Conservation (phyloP, 371 early-diverging fungal species). For the Parasitella parasitica region DNA sequence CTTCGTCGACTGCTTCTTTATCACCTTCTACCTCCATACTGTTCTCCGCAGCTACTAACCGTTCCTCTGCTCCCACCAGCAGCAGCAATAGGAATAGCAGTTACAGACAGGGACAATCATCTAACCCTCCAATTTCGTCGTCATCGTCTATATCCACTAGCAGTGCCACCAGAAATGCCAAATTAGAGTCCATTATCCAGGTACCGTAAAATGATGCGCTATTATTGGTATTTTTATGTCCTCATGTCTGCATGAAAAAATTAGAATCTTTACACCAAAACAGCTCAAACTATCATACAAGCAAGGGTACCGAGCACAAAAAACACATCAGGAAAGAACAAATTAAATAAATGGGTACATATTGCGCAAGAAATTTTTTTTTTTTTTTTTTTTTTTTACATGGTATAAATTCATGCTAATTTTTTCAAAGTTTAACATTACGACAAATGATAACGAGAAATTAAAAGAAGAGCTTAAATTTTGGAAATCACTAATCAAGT, state of each 20-base stretch:
- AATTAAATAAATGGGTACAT: conserved; percentile 22
- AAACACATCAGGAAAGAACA: conserved; percentile 3
- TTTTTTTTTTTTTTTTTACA: no score
- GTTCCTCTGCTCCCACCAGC: background rate
- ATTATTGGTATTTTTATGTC: no score
- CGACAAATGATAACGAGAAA: conserved; percentile 67
- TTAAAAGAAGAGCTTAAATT: conserved; percentile 67
- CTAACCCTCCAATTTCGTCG: background rate
- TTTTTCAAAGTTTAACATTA: conserved; percentile 70
- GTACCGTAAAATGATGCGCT: no score
- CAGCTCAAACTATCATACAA: conserved; percentile 60
- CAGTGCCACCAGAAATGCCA: conserved; percentile 17
- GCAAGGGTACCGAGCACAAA: conserved; percentile 23
- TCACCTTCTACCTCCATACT: conserved; percentile 18
- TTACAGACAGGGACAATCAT: background rate
- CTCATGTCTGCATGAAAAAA: background rate
- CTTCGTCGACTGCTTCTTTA: conserved; percentile 10
- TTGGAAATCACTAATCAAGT: conserved; percentile 59
- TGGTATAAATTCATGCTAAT: background rate
- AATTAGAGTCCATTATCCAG: conserved; percentile 35
- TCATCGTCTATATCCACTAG: background rate
- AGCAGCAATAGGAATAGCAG: background rate
- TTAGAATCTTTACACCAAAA: conserved; percentile 61
- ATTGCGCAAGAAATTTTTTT: background rate
- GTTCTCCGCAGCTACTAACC: background rate